These are phyloP conservation scores for Parathielavia hyrcaniae DNA, from an alignment of 495 filamentous ascomycete genomes.

Conservation along the genomic window DNA sequence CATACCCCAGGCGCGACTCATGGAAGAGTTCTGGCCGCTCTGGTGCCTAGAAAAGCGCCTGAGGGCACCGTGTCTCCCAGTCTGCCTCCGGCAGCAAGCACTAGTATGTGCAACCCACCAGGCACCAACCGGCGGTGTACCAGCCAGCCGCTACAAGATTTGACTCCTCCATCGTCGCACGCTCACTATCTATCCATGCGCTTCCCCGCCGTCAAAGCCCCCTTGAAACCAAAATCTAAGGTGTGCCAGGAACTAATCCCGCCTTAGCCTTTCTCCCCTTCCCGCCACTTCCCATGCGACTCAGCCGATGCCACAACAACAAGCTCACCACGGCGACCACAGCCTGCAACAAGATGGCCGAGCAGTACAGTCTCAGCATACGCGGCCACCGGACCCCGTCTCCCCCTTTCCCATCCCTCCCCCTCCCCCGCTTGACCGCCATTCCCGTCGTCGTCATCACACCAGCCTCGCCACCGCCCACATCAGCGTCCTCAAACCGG, in stretches of 20 bases:
- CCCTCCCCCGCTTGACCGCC: background rate
- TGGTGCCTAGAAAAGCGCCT: too few relatives aligned
- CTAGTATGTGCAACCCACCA: background rate
- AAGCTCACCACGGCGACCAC: constrained; percentile 12
- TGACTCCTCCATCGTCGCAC: too few relatives aligned
- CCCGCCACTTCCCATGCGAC: constrained; percentile 9
- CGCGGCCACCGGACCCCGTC: background rate
- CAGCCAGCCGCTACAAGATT: background rate
- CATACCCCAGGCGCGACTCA: too few relatives aligned
- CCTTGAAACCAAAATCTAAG: background rate
- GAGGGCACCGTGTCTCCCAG: too few relatives aligned
- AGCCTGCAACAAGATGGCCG: constrained; percentile 23
- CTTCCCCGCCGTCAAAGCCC: background rate
- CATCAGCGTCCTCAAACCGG: constrained; percentile 10
- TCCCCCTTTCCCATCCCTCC: background rate
- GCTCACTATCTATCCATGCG: background rate
- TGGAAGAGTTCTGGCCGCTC: too few relatives aligned
- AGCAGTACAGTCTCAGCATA: constrained; percentile 15
- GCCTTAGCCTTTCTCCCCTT: background rate
- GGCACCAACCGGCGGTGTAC: background rate
- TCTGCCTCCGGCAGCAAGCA: background rate
- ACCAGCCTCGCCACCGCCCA: background rate
- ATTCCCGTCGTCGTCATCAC: constrained; percentile 3
- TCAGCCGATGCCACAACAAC: constrained; percentile 19
- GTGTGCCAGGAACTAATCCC: background rate